Evolutionary conservation across 1,284 basidiomycete species (phyloP).

Genomic region (Neolentinus lepideus): DNA sequence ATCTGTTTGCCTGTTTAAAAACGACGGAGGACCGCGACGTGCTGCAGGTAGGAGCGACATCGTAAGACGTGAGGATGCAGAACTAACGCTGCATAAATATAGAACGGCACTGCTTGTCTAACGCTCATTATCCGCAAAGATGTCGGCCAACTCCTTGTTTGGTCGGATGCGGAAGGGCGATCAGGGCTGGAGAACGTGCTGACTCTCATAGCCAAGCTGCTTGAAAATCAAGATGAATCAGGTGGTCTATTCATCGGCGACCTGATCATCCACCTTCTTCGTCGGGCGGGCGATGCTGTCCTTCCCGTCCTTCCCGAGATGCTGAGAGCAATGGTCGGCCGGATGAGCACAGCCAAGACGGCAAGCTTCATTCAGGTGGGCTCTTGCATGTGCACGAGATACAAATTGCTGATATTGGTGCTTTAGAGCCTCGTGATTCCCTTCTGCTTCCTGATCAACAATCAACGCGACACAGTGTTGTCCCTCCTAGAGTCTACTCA

Average conservation of each 20-base stretch:
- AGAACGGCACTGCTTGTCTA: constrained; percentile 81
- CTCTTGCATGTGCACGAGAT: neutral
- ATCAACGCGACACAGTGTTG: constrained; percentile 74
- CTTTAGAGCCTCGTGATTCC: constrained; percentile 80
- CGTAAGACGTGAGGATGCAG: neutral
- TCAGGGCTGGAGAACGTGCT: constrained; percentile 74
- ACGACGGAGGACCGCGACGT: constrained; percentile 78
- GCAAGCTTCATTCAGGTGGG: constrained; percentile 82
- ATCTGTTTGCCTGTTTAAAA: constrained; percentile 63
- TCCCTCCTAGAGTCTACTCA: constrained; percentile 63
- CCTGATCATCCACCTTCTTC: constrained; percentile 86
- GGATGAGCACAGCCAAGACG: constrained; percentile 81
- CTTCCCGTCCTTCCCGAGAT: constrained; percentile 82
- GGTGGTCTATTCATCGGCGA: constrained; percentile 92
- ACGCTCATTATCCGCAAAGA: constrained; percentile 88
- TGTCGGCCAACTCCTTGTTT: constrained; percentile 69
- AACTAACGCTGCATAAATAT: neutral
- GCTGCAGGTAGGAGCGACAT: constrained; percentile 53
- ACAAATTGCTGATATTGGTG: neutral
- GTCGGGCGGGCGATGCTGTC: constrained; percentile 72
- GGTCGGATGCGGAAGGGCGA: constrained; percentile 60
- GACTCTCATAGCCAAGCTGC: constrained; percentile 65
- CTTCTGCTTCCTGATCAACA: constrained; percentile 87
- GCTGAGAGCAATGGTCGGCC: constrained; percentile 73
- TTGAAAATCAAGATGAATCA: constrained; percentile 77